phyloP scores from a whole-genome alignment of 352 stramenopile species.

The Globisporangium radiosum region DNA sequence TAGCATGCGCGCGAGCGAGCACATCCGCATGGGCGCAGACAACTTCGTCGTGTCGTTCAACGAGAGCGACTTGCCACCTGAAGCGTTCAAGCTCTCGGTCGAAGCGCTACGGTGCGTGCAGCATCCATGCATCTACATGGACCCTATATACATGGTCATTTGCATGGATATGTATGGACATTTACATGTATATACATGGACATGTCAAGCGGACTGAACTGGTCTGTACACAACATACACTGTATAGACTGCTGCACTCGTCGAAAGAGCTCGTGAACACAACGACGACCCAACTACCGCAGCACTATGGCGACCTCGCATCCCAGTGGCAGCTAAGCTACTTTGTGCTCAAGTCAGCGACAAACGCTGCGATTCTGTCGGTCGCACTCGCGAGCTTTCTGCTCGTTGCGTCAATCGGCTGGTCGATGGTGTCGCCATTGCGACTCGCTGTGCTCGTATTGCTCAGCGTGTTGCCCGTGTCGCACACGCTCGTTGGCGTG shows the following conservation, averaged over 20 bases:
- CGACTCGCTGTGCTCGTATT: slow-evolving; percentile 72
- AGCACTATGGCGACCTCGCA: slow-evolving; percentile 46
- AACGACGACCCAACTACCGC: slow-evolving; percentile 42
- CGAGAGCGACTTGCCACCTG: slow-evolving; percentile 48
- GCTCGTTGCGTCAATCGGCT: slow-evolving; percentile 74
- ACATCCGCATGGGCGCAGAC: slow-evolving; percentile 41
- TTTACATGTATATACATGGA: not conserved
- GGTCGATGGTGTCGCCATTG: slow-evolving; percentile 69
- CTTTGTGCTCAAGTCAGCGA: slow-evolving; percentile 78
- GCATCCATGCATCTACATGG: not conserved
- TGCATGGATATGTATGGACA: too few relatives aligned
- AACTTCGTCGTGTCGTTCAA: slow-evolving; percentile 66
- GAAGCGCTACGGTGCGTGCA: slow-evolving; percentile 36
- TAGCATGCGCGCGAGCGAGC: slow-evolving; percentile 27
- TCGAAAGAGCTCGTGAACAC: slow-evolving; percentile 47
- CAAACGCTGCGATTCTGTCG: slow-evolving; percentile 69
- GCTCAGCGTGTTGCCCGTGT: slow-evolving; percentile 69
- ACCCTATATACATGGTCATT: not conserved
- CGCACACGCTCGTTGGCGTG: slow-evolving; percentile 70
- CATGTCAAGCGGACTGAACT: too few relatives aligned
- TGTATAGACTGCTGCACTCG: slow-evolving; percentile 39
- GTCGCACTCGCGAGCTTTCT: slow-evolving; percentile 71
- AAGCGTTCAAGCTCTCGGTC: slow-evolving; percentile 61
- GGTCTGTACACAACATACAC: too few relatives aligned
- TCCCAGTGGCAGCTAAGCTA: slow-evolving; percentile 66